Evolutionary conservation across 2,329 filamentous ascomycete genomes (phyloP).

Genomic region (Nannizziopsis barbatae): DNA sequence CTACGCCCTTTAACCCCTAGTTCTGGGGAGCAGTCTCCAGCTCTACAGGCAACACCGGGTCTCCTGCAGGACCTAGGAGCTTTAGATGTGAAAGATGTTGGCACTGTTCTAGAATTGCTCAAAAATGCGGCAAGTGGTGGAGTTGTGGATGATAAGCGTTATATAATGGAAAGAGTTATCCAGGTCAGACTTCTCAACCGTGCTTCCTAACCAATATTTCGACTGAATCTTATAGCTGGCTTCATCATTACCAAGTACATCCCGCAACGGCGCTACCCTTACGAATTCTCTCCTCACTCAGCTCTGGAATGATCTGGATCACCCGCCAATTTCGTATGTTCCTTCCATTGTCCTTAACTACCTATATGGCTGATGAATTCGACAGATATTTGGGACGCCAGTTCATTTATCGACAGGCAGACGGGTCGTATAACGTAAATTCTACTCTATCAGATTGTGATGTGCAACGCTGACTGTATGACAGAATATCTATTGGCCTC

Average conservation of each 20-base stretch:
- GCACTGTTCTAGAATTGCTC: slow-evolving; percentile 31
- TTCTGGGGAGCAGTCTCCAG: slow-evolving; percentile 27
- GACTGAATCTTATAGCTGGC: slow-evolving; percentile 21
- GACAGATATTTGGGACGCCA: slow-evolving; percentile 29
- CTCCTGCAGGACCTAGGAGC: slow-evolving; percentile 38
- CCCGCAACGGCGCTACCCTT: slow-evolving; percentile 18
- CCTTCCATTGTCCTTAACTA: slow-evolving; percentile 16
- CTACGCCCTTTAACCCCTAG: slow-evolving; percentile 33
- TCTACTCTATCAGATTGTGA: not conserved
- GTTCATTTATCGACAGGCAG: slow-evolving; percentile 25
- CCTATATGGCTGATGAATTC: slow-evolving; percentile 43
- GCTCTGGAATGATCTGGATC: slow-evolving; percentile 25
- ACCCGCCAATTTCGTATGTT: slow-evolving; percentile 24
- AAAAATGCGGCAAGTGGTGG: slow-evolving; percentile 39
- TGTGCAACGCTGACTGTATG: not conserved
- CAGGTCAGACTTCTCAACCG: slow-evolving; percentile 22
- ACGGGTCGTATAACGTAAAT: slow-evolving; percentile 21
- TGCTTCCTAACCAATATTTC: slow-evolving; percentile 21
- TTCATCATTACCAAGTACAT: slow-evolving; percentile 21
- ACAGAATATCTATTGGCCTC: slow-evolving; percentile 18
- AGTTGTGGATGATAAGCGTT: slow-evolving; percentile 50
- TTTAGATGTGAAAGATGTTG: slow-evolving; percentile 38
- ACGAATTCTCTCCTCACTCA: slow-evolving; percentile 21
- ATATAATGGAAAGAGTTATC: slow-evolving; percentile 50
- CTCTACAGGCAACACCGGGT: slow-evolving; percentile 28